Conservation (phyloP, 371 early-diverging fungal genomes). For the Lichtheimia ramosa region DNA sequence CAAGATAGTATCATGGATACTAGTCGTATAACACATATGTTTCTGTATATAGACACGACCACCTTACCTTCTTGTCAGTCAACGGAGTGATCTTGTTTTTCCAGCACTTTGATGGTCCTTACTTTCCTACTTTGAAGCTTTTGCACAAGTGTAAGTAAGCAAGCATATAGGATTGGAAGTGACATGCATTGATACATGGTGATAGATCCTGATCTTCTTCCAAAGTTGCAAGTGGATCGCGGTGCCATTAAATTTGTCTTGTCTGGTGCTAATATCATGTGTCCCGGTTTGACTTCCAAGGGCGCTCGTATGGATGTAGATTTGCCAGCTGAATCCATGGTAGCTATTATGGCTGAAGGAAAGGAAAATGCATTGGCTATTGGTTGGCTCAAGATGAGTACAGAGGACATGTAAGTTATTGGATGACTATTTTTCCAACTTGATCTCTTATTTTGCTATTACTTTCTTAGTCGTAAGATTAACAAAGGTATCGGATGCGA, state of each 20-base stretch:
- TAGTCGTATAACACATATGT: too few species aligned
- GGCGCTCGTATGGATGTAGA: slow-evolving; percentile 85
- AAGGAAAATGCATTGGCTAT: slow-evolving; percentile 94
- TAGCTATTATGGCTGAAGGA: slow-evolving; percentile 95
- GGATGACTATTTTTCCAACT: not conserved
- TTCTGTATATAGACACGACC: slow-evolving; percentile 86
- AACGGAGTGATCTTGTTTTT: slow-evolving; percentile 89
- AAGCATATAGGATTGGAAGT: not conserved
- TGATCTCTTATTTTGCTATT: slow-evolving; percentile 9
- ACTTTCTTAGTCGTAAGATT: slow-evolving; percentile 61
- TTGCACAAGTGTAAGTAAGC: slow-evolving; percentile 83
- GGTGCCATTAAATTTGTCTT: slow-evolving; percentile 98
- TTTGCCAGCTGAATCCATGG: slow-evolving; percentile 76
- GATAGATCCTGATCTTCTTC: slow-evolving; percentile 91
- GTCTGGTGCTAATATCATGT: slow-evolving; percentile 97
- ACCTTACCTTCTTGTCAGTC: slow-evolving; percentile 76
- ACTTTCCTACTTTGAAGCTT: slow-evolving; percentile 82
- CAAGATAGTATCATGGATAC: too few species aligned
- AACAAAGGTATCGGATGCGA: slow-evolving; percentile 95
- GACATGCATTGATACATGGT: not conserved
- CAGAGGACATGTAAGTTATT: slow-evolving; percentile 84
- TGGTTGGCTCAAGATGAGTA: slow-evolving; percentile 87
- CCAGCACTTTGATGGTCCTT: slow-evolving; percentile 93
- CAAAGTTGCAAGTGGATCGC: slow-evolving; percentile 90
- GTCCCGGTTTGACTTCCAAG: slow-evolving; percentile 94